These are phyloP conservation scores for Sporobolomyces phaffii DNA, from an alignment of 768 basidiomycete genomes.

Conservation along the genomic window DNA sequence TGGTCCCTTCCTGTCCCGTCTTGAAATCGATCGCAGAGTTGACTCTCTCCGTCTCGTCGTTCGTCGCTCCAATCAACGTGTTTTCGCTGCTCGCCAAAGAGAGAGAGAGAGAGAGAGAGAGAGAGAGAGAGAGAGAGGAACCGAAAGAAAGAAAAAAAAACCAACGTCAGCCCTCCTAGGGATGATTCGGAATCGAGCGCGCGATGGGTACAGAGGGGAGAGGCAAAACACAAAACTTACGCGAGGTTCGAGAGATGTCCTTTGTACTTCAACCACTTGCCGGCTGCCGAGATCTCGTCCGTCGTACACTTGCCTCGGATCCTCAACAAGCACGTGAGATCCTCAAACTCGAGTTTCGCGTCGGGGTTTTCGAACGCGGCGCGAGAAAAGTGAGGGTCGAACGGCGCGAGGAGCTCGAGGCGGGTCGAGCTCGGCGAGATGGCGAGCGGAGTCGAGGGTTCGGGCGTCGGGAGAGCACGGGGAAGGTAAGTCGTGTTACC, in stretches of 20 bases:
- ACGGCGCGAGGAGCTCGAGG: slow-evolving; percentile 79
- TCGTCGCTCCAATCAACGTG: slow-evolving; percentile 47
- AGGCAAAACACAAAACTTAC: too few relatives aligned
- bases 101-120: too few relatives aligned
- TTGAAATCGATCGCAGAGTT: slow-evolving; percentile 77
- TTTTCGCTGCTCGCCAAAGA: slow-evolving; percentile 27
- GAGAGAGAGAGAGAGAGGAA: too few relatives aligned
- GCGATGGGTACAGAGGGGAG: too few relatives aligned
- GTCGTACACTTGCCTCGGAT: slow-evolving; percentile 99
- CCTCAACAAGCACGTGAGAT: slow-evolving; percentile 76
- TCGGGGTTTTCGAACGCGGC: slow-evolving; percentile 43
- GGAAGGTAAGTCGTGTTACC: slow-evolving; percentile 69
- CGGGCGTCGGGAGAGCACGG: slow-evolving; percentile 62
- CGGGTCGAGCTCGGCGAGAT: slow-evolving; percentile 75
- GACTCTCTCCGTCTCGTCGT: slow-evolving; percentile 89
- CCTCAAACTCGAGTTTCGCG: slow-evolving; percentile 63
- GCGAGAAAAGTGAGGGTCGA: slow-evolving; percentile 63
- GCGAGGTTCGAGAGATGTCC: slow-evolving; percentile 47
- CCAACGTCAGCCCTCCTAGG: too few relatives aligned
- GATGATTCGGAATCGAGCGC: too few relatives aligned
- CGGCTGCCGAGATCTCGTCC: slow-evolving; percentile 96
- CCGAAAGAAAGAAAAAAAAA: background rate
- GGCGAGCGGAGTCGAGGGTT: slow-evolving; percentile 66
- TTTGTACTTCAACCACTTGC: slow-evolving; percentile 98
- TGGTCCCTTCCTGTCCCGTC: slow-evolving; percentile 64